Evolutionary conservation across 495 filamentous ascomycete genomes (phyloP), one percentile per base, ranked within the genome.

Genomic region (Geopyxis carbonaria): DNA sequence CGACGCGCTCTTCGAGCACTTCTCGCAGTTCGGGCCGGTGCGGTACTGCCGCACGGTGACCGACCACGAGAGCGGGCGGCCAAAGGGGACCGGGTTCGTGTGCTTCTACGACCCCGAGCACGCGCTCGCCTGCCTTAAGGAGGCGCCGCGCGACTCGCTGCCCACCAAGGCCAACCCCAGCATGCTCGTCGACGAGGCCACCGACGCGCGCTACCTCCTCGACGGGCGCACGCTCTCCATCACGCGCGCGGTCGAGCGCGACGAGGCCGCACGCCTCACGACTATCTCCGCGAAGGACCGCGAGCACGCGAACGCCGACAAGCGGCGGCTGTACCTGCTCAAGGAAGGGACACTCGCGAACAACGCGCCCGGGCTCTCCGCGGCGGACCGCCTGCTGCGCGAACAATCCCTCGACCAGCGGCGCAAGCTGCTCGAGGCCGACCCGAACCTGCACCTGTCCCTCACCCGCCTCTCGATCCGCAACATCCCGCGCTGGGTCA

Each of bases 401-500:
- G 86, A 94, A 55, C 71, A 85, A 34, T 89, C 80, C 48, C 72
- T 69, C 42, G 84, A 75, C 53, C 89, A 95, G 56, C 78, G 89
- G 20, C 83, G 91, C 60, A 76, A 72, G 39, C 69, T 95, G 38
- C 82, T 95, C 52, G 73, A 92, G 60, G 75, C 68, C 53, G 94
- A 95, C 58, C 89, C 91, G 0, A 73, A 73, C 22, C 69, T 99
- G 10, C 82, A 95, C 57, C 63, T 99, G 34, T 85, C 77, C 52
- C 65, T 99, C 14, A 93, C 85, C 8, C 82, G 89, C 45, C 73
- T 99, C n/a, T 81, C 85, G 0, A 64, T 99, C 34, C 83, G 89
- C 44, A 99, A 99, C 51, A 69, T 99, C 16, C 91, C 89, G 5
- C 73, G 76, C 40, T 75, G 75, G 53, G 64, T 92, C 46, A 78